Percentiles rank a stretch among this genome's conserved stretches.
Conservation (phyloP, 768 basidiomycete genomes). For the Hypholoma fasciculare region DNA sequence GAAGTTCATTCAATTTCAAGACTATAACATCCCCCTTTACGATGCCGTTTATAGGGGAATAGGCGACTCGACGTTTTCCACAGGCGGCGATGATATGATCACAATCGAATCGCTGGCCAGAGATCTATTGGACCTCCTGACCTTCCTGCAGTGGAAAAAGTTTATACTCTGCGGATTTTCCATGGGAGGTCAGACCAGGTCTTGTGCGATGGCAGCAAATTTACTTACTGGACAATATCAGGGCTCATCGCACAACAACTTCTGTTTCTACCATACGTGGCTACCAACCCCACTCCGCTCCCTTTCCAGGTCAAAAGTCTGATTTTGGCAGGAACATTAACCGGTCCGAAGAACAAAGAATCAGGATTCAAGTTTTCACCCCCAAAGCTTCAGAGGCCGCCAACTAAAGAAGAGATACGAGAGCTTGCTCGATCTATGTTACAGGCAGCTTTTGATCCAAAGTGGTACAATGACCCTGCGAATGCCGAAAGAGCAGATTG, state of each 20-base stretch:
- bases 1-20: background rate
- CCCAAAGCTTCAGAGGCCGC: background rate
- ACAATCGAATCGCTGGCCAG: background rate
- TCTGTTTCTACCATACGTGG: background rate
- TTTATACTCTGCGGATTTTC: background rate
- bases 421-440: background rate
- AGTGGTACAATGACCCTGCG: background rate
- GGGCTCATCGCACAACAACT: slow-evolving; percentile 3
- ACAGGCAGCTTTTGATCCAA: background rate
- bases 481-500: background rate
- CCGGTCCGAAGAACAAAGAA: slow-evolving; percentile 3
- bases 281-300: background rate
- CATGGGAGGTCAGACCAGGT: background rate
- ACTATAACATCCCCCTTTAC: background rate
- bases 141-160: background rate
- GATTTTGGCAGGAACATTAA: background rate
- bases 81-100: background rate
- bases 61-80: background rate
- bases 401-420: background rate
- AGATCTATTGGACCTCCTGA: background rate
- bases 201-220: background rate
- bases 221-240: background rate
- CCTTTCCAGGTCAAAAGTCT: background rate
- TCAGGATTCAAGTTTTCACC: background rate
- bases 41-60: background rate